These are phyloP conservation scores for Ganoderma multipileum DNA, from an alignment of 1,284 basidiomycete genomes.

Conservation along the genomic window DNA sequence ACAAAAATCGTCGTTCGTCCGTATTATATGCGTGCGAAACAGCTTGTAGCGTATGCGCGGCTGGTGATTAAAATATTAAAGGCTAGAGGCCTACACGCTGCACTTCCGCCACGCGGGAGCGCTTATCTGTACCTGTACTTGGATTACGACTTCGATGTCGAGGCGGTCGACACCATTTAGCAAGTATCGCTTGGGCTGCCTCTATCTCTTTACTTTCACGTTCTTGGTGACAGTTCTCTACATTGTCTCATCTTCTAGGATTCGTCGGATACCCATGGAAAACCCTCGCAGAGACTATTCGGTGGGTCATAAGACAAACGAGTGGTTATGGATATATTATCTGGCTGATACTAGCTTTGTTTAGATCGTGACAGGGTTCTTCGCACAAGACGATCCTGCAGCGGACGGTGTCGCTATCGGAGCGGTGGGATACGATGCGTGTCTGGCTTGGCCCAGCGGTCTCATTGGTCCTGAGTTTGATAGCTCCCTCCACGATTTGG, in stretches of 20 bases:
- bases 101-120: too few species aligned
- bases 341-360: background rate
- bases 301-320: background rate
- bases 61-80: too few species aligned
- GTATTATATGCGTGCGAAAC: background rate
- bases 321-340: background rate
- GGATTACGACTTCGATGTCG: background rate
- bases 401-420: slow-evolving; percentile 34
- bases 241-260: background rate
- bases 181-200: background rate
- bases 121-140: background rate
- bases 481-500: slow-evolving; percentile 71
- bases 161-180: background rate
- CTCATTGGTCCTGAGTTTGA: background rate
- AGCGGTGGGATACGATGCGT: slow-evolving; percentile 32
- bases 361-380: slow-evolving; percentile 42
- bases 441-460: background rate
- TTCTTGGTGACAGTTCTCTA: background rate
- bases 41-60: too few species aligned
- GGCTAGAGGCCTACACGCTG: too few species aligned
- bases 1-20: background rate
- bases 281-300: slow-evolving; percentile 10
- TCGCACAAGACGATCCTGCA: slow-evolving; percentile 40
- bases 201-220: background rate
- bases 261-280: background rate